Evolutionary conservation across 305 asterid genomes (phyloP).

Genomic region (Salvia sclarea): DNA sequence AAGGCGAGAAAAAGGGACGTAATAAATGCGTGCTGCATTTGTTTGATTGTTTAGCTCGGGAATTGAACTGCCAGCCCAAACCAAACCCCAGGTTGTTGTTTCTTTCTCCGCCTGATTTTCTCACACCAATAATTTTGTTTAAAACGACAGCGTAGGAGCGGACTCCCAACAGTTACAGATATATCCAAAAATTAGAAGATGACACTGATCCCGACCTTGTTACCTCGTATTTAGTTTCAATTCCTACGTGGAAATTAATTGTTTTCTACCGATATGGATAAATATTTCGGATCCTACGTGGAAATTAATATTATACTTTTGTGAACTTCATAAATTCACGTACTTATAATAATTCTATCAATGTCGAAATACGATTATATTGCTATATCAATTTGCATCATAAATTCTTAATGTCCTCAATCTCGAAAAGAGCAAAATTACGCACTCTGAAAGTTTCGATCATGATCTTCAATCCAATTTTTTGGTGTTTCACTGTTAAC

Average conservation of each 20-base stretch:
- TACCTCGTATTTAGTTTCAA: neutral
- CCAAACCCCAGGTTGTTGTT: conserved; percentile 14
- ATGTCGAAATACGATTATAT: too few species aligned
- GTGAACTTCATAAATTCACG: too few species aligned
- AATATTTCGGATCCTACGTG: neutral
- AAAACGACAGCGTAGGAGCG: conserved; percentile 11
- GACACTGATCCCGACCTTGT: neutral
- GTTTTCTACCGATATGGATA: neutral
- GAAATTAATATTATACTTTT: too few species aligned
- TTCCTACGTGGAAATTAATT: neutral
- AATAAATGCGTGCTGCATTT: neutral
- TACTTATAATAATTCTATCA: too few species aligned
- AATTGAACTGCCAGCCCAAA: conserved; percentile 18
- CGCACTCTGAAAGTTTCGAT: too few species aligned
- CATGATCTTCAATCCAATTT: too few species aligned
- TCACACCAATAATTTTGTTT: neutral
- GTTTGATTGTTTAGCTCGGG: conserved; percentile 15
- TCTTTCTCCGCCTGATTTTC: neutral
- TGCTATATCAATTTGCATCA: too few species aligned
- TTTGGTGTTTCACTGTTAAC: too few species aligned
- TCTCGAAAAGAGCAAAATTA: too few species aligned
- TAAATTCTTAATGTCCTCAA: too few species aligned
- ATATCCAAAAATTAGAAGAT: neutral
- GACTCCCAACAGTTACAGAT: neutral
- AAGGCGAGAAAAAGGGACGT: neutral